Conservation (phyloP, 371 early-diverging fungal species). For the Haplosporangium sp. region DNA sequence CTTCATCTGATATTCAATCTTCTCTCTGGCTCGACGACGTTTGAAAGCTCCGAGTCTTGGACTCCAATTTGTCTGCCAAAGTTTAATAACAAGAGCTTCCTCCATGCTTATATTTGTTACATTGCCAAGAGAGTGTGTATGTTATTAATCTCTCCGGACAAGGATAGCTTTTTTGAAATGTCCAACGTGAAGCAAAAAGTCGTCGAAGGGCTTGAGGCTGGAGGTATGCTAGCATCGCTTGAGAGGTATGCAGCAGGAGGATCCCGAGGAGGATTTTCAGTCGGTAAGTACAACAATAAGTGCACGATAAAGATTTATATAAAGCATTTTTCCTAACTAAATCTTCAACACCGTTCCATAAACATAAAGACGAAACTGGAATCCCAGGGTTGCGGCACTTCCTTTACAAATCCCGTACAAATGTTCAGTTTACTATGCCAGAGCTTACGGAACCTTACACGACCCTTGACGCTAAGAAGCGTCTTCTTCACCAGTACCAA, state of each 20-base stretch:
- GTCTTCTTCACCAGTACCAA: slow-evolving; percentile 73
- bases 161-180: slow-evolving; percentile 87
- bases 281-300: slow-evolving; percentile 28
- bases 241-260: slow-evolving; percentile 50
- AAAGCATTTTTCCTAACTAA: too few relatives aligned
- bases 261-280: slow-evolving; percentile 52
- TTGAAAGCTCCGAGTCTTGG: slow-evolving; percentile 88
- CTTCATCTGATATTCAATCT: slow-evolving; percentile 88
- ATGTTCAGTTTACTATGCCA: slow-evolving; percentile 79
- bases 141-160: slow-evolving; percentile 82
- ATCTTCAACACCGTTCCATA: too few relatives aligned
- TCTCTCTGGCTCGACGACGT: slow-evolving; percentile 80
- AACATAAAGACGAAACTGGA: slow-evolving; percentile 67
- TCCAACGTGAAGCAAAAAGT: slow-evolving; percentile 76
- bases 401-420: slow-evolving; percentile 75
- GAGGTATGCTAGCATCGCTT: slow-evolving; percentile 38
- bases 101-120: slow-evolving; percentile 91
- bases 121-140: slow-evolving; percentile 77
- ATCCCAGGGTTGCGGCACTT: slow-evolving; percentile 82
- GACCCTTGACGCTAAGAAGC: slow-evolving; percentile 56
- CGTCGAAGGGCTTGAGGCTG: slow-evolving; percentile 63
- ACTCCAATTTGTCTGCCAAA: slow-evolving; percentile 95
- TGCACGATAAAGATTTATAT: background rate
- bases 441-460: slow-evolving; percentile 65
- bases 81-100: slow-evolving; percentile 88